phyloP scores from a whole-genome alignment of 768 basidiomycete genomes.

The Clitopilus passeckerianus region DNA sequence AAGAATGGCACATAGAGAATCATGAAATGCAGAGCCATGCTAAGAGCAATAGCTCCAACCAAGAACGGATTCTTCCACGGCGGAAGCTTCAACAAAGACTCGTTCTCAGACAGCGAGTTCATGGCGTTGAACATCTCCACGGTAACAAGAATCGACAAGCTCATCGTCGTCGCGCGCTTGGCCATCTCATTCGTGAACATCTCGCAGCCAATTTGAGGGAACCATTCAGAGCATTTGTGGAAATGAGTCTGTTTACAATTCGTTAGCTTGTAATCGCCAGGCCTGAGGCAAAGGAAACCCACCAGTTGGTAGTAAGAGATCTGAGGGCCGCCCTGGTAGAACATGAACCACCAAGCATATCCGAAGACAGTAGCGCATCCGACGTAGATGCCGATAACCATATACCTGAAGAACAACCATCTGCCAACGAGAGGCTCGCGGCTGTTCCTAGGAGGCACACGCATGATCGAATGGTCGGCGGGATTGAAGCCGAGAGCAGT shows the following conservation, averaged over 20 bases:
- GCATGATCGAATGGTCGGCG: conserved; percentile 95
- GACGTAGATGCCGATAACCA: conserved; percentile 91
- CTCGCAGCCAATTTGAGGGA: conserved; percentile 89
- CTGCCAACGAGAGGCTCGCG: conserved; percentile 86
- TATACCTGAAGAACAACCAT: conserved; percentile 96
- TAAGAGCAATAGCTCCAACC: conserved; percentile 81
- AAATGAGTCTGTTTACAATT: conserved; percentile 73
- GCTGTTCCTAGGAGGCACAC: conserved; percentile 84
- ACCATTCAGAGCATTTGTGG: conserved; percentile 80
- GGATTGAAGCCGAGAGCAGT: conserved; percentile 98
- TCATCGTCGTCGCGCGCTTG: conserved; percentile 90
- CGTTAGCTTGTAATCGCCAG: not conserved
- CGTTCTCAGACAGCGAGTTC: conserved; percentile 98
- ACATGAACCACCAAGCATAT: conserved; percentile 99
- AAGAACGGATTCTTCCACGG: conserved; percentile 95
- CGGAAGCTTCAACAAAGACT: conserved; percentile 83
- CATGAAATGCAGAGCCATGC: conserved; percentile 90
- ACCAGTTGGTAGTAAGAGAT: conserved; percentile 93
- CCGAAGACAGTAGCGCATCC: conserved; percentile 94
- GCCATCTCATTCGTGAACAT: conserved; percentile 93
- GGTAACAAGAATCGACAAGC: conserved; percentile 91
- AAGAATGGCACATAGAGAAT: conserved; percentile 98
- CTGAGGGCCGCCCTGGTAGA: conserved; percentile 85
- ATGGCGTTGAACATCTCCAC: conserved; percentile 98
- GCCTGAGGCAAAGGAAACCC: conserved; percentile 23